These are phyloP conservation scores for Fragilaria radians DNA, from an alignment of 108 stramenopile species.

Conservation along the genomic window DNA sequence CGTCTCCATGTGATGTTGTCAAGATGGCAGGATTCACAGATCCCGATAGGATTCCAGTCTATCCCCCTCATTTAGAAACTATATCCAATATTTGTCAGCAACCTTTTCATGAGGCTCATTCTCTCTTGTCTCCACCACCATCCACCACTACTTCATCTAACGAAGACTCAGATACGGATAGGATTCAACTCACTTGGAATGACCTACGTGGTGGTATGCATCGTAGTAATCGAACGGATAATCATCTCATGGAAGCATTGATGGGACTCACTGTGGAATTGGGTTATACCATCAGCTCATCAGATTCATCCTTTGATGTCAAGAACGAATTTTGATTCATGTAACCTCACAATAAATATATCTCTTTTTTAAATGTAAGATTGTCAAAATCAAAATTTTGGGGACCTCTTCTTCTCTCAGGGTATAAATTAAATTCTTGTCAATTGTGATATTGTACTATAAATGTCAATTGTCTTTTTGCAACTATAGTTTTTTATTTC, in stretches of 20 bases:
- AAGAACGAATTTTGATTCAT: too few relatives aligned
- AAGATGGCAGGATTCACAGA: slow-evolving; percentile 43
- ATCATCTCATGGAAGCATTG: slow-evolving; percentile 4
- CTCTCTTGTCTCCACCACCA: slow-evolving; percentile 9
- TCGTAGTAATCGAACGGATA: slow-evolving; percentile 28
- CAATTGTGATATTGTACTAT: too few relatives aligned
- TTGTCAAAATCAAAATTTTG: too few relatives aligned
- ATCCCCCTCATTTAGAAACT: slow-evolving; percentile 28
- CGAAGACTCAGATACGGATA: slow-evolving; percentile 13
- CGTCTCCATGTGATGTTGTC: slow-evolving; percentile 36
- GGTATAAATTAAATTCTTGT: too few relatives aligned
- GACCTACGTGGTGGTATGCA: slow-evolving; percentile 43
- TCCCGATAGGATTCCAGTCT: slow-evolving; percentile 16
- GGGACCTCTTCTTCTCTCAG: too few relatives aligned
- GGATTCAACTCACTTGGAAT: slow-evolving; percentile 30
- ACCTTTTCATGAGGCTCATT: slow-evolving; percentile 1
- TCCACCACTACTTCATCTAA: too few relatives aligned
- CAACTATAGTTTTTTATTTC: too few relatives aligned
- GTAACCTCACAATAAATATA: too few relatives aligned
- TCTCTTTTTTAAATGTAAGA: too few relatives aligned
- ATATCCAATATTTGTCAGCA: slow-evolving; percentile 17
- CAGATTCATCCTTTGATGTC: too few relatives aligned
- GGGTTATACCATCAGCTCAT: too few relatives aligned
- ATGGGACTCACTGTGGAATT: not conserved
- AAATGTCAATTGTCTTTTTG: too few relatives aligned